phyloP scores from a whole-genome alignment of 495 filamentous ascomycete genomes.

The Evansstolkia leycettana region DNA sequence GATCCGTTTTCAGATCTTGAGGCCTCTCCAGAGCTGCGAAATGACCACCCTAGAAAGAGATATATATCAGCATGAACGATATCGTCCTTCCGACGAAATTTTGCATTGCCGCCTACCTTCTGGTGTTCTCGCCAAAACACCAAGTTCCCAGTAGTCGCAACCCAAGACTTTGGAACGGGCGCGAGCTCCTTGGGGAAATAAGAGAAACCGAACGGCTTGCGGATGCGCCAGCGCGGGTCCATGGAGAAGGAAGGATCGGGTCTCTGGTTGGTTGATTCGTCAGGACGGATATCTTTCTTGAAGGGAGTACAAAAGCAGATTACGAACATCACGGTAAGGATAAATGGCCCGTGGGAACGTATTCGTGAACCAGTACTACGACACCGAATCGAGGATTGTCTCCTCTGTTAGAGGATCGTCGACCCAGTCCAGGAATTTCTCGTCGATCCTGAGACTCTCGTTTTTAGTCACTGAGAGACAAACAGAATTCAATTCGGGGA shows the following conservation, averaged over 20 bases:
- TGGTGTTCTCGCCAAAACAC: constrained; percentile 34
- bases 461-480: no score
- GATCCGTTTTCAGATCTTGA: constrained; percentile 37
- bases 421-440: constrained; percentile 55
- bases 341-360: constrained; percentile 46
- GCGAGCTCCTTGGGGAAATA: constrained; percentile 43
- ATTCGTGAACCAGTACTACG: constrained; percentile 56
- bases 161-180: constrained; percentile 37
- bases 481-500: no score
- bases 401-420: constrained; percentile 39
- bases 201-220: constrained; percentile 49
- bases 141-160: constrained; percentile 34
- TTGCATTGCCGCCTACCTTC: no score
- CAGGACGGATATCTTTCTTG: constrained; percentile 3
- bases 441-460: constrained; percentile 51
- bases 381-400: constrained; percentile 43
- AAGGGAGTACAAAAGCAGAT: neutral
- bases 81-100: no score
- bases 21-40: constrained; percentile 52
- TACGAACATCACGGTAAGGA: constrained; percentile 33
- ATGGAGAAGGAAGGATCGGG: constrained; percentile 7
- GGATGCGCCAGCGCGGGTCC: constrained; percentile 23
- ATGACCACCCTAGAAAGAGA: constrained; percentile 42
- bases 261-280: constrained; percentile 12
- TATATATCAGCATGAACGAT: no score